phyloP scores from a whole-genome alignment of 805 yeast genomes.

The Starmerella sp. region DNA sequence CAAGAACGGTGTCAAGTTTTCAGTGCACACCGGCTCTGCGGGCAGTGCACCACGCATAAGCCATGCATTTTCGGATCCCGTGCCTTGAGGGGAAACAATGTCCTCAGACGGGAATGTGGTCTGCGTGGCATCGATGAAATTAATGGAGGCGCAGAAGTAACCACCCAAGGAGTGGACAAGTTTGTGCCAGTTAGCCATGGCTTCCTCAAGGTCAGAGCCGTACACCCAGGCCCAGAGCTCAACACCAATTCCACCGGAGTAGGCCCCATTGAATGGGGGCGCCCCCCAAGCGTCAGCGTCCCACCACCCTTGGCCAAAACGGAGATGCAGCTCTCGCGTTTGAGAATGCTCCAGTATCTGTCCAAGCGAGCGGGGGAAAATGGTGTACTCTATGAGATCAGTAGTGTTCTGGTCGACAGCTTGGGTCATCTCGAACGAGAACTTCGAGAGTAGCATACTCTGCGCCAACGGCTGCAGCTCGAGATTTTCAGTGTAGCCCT shows the following conservation, averaged over 20 bases:
- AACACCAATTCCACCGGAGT: conserved; percentile 88
- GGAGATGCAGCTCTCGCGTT: conserved; percentile 64
- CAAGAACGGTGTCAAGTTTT: conserved; percentile 85
- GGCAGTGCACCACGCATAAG: conserved; percentile 75
- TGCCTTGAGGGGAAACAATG: conserved; percentile 20
- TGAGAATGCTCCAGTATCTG: conserved; percentile 58
- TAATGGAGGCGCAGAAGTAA: conserved; percentile 86
- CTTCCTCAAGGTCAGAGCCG: conserved; percentile 44
- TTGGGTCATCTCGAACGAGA: conserved; percentile 40
- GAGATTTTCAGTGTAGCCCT: conserved; percentile 46
- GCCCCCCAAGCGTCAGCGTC: conserved; percentile 80
- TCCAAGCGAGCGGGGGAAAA: conserved; percentile 70
- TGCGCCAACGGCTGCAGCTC: conserved; percentile 60
- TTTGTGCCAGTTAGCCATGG: conserved; percentile 55
- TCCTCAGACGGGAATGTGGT: conserved; percentile 52
- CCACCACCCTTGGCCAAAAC: conserved; percentile 95
- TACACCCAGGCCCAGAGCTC: conserved; percentile 83
- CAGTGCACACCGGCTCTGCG: conserved; percentile 92
- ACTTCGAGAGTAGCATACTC: conserved; percentile 57
- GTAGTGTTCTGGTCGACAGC: neutral
- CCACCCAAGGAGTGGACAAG: conserved; percentile 75
- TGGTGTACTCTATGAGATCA: conserved; percentile 24
- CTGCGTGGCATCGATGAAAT: conserved; percentile 67
- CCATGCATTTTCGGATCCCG: conserved; percentile 19
- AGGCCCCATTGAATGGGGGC: conserved; percentile 58